A percentile compares a stretch with the other conserved stretches of the same genome.
Evolutionary conservation across 2,329 filamentous ascomycete genomes (phyloP).

Genomic region (Camptophora hylomeconis): DNA sequence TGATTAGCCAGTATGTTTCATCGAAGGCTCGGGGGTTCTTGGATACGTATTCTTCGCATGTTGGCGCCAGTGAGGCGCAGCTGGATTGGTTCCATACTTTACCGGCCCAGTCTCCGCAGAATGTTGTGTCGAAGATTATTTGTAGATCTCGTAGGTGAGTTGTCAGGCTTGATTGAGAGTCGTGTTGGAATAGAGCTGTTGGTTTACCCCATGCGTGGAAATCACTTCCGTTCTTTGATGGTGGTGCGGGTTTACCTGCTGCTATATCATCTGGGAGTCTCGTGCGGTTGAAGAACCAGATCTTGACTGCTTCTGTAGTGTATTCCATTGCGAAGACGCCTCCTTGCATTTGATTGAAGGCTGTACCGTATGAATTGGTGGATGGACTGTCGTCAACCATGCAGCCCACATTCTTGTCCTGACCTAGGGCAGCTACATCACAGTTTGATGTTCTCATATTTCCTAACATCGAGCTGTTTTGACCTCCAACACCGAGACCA

Average conservation of each 20-base stretch:
- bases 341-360: slow-evolving; percentile 36
- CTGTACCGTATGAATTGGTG: slow-evolving; percentile 31
- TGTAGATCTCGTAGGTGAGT: slow-evolving; percentile 28
- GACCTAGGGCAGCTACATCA: slow-evolving; percentile 28
- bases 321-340: slow-evolving; percentile 39
- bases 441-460: slow-evolving; percentile 35
- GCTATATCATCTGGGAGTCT: slow-evolving; percentile 32
- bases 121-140: slow-evolving; percentile 38
- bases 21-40: slow-evolving; percentile 54
- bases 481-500: slow-evolving; percentile 25
- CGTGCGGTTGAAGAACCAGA: slow-evolving; percentile 37
- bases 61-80: slow-evolving; percentile 45
- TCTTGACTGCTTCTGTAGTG: slow-evolving; percentile 32
- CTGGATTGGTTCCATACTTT: slow-evolving; percentile 35
- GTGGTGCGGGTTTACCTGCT: slow-evolving; percentile 28
- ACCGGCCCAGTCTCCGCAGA: slow-evolving; percentile 45
- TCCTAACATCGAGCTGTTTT: no score
- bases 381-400: slow-evolving; percentile 23
- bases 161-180: slow-evolving; percentile 19
- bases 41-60: slow-evolving; percentile 58
- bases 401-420: slow-evolving; percentile 26
- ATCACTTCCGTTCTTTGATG: background rate
- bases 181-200: slow-evolving; percentile 28
- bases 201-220: slow-evolving; percentile 31
- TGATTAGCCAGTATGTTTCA: slow-evolving; percentile 64